Base-by-base conservation (phyloP, 1,284 basidiomycete species). In the Xerocomus nothofagi region DNA sequence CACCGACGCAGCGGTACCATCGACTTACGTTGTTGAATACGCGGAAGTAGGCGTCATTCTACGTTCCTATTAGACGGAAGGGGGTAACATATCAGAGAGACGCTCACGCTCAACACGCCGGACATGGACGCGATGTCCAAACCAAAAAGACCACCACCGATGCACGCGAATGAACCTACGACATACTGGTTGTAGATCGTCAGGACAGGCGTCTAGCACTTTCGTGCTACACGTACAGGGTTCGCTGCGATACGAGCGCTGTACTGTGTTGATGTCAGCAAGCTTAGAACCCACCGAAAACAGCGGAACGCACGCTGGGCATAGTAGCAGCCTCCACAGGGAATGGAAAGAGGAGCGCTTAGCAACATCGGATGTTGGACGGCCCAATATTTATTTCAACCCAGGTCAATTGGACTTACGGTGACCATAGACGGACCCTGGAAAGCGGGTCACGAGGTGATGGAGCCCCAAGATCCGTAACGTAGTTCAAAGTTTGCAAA, bases 121-220 rank as follows among this genome's bases (percentile, higher is more conserved):
- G 85, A 86, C 87, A 89, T 88, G 64, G 84, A 84, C 54, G 81
- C 87, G 61, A 89, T 89, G 75, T 90, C 87, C 71, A 88, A 65
- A 61, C 87, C 86, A 64, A 88, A 88, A 38, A 89, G 77, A 46
- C 84, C 83, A 57, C 87, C 87, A 45, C 87, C 86, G 56, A 90
- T 89, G 65, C 86, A 88, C 68, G 87, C 86, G 69, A 90, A 89
- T 15, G 84, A 81, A 26, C 87, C 86, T 47, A 86, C 85, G 54
- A 86, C 66, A 65, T 86, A 87, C 77, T 79, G 44, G 44, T 34
- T 12, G 20, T 21, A 42, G 15, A 15, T 24, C 14, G 39, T 59
- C 30, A 61, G 47, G 15, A 32, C 18, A 30, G 33, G 31, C 15
- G 24, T 45, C 2, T 6, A 49, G 42, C 18, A 30, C 29, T n/a